Evolutionary conservation across 306 rosid genomes (phyloP).

Genomic region (Dryas octopetala): DNA sequence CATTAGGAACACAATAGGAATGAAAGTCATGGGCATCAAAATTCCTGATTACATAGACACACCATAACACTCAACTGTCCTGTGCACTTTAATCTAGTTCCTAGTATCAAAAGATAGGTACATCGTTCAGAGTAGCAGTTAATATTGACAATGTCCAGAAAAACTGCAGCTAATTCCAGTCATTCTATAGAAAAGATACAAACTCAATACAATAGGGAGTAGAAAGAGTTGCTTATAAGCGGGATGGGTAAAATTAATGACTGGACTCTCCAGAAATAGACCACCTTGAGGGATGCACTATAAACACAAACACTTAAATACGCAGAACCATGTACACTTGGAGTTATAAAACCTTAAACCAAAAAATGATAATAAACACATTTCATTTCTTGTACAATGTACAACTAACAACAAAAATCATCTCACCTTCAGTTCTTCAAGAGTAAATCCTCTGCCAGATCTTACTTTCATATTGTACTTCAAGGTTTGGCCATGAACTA

Average conservation of each 20-base stretch:
- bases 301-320: background rate
- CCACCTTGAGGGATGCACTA: background rate
- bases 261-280: background rate
- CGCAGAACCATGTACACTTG: no score
- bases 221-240: background rate
- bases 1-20: no score
- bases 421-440: conserved; percentile 30
- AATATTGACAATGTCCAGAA: background rate
- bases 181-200: background rate
- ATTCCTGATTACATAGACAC: no score
- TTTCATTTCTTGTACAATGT: no score
- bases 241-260: background rate
- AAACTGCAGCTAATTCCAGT: background rate
- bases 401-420: no score
- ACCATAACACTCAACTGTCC: no score
- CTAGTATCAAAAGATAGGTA: no score
- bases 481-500: conserved; percentile 68
- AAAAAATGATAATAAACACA: no score
- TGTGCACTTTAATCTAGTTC: no score
- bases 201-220: background rate
- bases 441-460: conserved; percentile 64
- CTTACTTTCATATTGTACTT: conserved; percentile 70
- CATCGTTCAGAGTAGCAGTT: background rate
- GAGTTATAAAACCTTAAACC: no score
- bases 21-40: no score